A percentile compares a stretch with the other conserved stretches of the same genome.
Evolutionary conservation across 2,329 filamentous ascomycete species (phyloP).

Genomic region (Aspergillus melleus): DNA sequence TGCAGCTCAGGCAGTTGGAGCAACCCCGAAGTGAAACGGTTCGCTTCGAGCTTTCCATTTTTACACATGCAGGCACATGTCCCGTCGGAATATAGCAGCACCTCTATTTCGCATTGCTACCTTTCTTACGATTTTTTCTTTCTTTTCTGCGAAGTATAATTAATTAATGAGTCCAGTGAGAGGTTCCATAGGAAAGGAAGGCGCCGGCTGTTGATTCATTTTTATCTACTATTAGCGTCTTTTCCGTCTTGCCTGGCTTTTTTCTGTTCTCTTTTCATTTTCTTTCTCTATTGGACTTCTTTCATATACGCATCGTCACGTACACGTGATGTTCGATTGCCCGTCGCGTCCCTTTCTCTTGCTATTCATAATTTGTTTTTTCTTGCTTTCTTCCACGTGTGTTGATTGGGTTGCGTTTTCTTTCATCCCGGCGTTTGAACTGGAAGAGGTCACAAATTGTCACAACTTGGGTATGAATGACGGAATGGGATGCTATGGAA

Average conservation of each 20-base stretch:
- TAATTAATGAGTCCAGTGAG: background rate
- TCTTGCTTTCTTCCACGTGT: background rate
- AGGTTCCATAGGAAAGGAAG: background rate
- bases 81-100: slow-evolving; percentile 14
- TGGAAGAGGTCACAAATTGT: slow-evolving; percentile 21
- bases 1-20: slow-evolving; percentile 32
- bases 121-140: slow-evolving; percentile 1
- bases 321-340: background rate
- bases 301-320: slow-evolving; percentile 16
- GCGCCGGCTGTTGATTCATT: slow-evolving; percentile 1
- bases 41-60: slow-evolving; percentile 2
- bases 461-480: slow-evolving; percentile 19
- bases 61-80: slow-evolving; percentile 19
- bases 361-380: slow-evolving; percentile 10
- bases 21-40: slow-evolving; percentile 32
- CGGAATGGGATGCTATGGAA: slow-evolving; percentile 13
- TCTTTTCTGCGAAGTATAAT: background rate
- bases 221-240: slow-evolving; percentile 2
- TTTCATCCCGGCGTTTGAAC: slow-evolving; percentile 14
- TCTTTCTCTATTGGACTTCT: slow-evolving; percentile 10
- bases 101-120: slow-evolving; percentile 1
- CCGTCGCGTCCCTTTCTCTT: background rate
- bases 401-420: background rate
- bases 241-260: background rate
- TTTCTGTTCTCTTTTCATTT: slow-evolving; percentile 10